A percentile compares a stretch with the other conserved stretches of the same genome.
Evolutionary conservation across 495 filamentous ascomycete genomes (phyloP).

Genomic region (Penicillium bovifimosum): DNA sequence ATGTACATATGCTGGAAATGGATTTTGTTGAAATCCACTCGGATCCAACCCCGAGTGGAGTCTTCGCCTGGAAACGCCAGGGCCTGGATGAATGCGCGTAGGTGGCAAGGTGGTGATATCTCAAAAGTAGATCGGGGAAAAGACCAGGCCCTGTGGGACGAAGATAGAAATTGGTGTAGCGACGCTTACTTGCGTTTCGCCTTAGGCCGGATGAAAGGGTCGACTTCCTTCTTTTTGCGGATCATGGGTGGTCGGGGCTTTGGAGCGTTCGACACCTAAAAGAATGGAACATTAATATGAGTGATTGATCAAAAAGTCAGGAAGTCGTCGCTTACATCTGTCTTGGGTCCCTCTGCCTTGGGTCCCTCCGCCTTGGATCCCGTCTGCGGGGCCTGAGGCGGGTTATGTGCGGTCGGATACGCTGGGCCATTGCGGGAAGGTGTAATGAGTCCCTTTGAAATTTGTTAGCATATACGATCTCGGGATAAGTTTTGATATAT

Average conservation of each 20-base stretch:
- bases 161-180: background rate
- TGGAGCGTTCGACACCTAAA: conserved; percentile 10
- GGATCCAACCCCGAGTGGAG: conserved; percentile 4
- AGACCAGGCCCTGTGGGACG: background rate
- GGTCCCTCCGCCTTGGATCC: conserved; percentile 3
- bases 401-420: conserved; percentile 17
- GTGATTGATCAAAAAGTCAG: conserved; percentile 9
- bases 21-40: conserved; percentile 5
- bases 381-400: conserved; percentile 9
- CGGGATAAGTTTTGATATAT: background rate
- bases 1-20: conserved; percentile 10
- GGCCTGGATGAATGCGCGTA: background rate
- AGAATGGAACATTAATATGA: background rate
- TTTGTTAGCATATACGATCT: conserved; percentile 6
- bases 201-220: conserved; percentile 51
- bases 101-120: background rate
- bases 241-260: conserved; percentile 32
- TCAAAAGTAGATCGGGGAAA: background rate
- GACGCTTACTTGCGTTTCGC: conserved; percentile 25
- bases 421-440: conserved; percentile 37
- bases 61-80: background rate
- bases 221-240: conserved; percentile 44
- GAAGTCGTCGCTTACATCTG: conserved; percentile 21
- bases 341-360: conserved; percentile 4
- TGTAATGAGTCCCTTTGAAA: conserved; percentile 31